Base-by-base conservation (phyloP, 805 yeast genomes). In the Tanozyma kutaoensis region DNA sequence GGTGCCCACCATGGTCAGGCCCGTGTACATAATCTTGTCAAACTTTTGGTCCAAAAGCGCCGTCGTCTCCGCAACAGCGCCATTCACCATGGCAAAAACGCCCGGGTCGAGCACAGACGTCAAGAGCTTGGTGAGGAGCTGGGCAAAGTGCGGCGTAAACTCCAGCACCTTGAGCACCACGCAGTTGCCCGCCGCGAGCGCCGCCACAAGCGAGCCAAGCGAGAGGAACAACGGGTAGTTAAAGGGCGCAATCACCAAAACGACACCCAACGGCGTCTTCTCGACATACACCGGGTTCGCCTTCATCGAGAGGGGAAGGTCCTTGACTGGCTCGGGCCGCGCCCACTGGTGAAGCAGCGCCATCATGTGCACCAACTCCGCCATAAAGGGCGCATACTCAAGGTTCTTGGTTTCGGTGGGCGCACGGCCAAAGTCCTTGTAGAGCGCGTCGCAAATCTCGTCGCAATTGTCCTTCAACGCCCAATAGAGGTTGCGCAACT, bases 11-110 rank as follows among this genome's bases (percentile, higher is more conserved):
- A 46, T 46, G 14, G 69, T 64, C 22, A 79, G 74, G 12, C 97
- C 97, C 4, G 97, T 88, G 50, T 77, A 80, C 50, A 85, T 61
- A 33, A 88, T 82, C 50, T 78, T 74, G 52, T 85, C 95, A 42
- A 72, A 81, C 41, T 69, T 74, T 35, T 66, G 70, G 19, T 69
- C 58, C 40, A 81, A 62, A 28, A 82, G 52, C 5, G 26, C 14
- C 39, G 47, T 55, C 28, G 40, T 53, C 9, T 15, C 7, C 17
- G 5, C 7, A 7, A 5, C 17, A 15, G 68, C 85, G 20, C 97
- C 97, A 39, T 72, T 70, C 31, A 88, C 77, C 24, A 72, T 69
- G 27, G 57, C 62, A 29, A 79, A 54, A 12, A 72, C 50, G n/a
- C 66, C 66, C 1, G 63, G 64, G 43, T 66, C 80, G 33, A 74